These are phyloP conservation scores for Chlorella variabilis DNA, from an alignment of 163 green algal species.

Conservation along the genomic window DNA sequence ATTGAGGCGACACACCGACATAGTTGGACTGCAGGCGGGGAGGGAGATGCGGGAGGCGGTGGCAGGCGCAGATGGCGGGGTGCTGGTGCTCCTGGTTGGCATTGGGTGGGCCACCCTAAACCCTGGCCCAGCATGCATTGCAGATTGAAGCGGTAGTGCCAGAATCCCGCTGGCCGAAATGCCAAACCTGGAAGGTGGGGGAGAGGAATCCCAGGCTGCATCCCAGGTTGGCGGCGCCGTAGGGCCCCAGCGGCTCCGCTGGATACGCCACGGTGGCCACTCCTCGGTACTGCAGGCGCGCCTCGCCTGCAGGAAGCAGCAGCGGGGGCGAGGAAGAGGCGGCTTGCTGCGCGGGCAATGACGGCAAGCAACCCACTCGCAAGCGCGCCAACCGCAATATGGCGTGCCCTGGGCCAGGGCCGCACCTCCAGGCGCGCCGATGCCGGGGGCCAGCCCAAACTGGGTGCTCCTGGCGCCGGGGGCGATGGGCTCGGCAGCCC, in stretches of 20 bases:
- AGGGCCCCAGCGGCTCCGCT: not conserved
- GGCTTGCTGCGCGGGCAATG: too few relatives aligned
- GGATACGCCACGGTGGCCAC: conserved; percentile 3
- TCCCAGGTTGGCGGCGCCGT: not conserved
- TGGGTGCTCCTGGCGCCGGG: not conserved
- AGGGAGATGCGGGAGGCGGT: too few relatives aligned
- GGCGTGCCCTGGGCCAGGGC: too few relatives aligned
- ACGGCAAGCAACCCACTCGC: not conserved
- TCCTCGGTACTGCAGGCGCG: not conserved
- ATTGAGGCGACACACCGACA: conserved; percentile 2
- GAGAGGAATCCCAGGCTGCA: conserved; percentile 18
- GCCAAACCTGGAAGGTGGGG: not conserved
- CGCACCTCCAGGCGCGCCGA: not conserved
- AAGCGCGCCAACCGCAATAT: not conserved
- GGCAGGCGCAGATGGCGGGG: not conserved
- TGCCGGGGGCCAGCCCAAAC: not conserved
- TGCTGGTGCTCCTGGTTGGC: too few relatives aligned
- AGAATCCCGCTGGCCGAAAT: not conserved
- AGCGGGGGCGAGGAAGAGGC: not conserved
- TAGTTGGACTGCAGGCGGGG: conserved; percentile 6
- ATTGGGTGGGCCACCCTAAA: not conserved
- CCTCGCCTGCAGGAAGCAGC: not conserved
- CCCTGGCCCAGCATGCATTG: too few relatives aligned
- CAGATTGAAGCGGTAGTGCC: too few relatives aligned
- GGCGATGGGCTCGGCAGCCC: too few relatives aligned